Evolutionary conservation across 208 protist species (phyloP), one percentile per base, ranked within the genome.

Genomic region (Acanthamoeba lenticulata): DNA sequence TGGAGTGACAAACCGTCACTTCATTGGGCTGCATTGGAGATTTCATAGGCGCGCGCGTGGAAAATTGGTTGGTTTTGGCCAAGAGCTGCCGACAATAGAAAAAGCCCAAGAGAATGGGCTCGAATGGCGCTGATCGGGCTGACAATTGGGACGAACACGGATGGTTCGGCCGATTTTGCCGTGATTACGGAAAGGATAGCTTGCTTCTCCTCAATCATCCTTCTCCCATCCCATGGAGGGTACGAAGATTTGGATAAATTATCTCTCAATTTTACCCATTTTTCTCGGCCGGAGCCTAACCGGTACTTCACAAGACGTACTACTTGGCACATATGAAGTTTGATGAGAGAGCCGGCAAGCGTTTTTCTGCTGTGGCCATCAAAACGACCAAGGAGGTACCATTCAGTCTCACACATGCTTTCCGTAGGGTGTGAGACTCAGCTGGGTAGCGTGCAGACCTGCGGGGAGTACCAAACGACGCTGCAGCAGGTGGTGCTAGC

Each of bases 391-490:
- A 44, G 42, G 85, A 91, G 85, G 85, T 91, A 69, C 15, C n/a
- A n/a, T n/a, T n/a, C n/a, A n/a, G n/a, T n/a, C n/a, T n/a, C n/a
- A n/a, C n/a, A n/a, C n/a, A n/a, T n/a, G n/a, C n/a, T n/a, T n/a
- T n/a, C n/a, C n/a, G n/a, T n/a, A n/a, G n/a, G n/a, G n/a, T n/a
- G n/a, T n/a, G n/a, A n/a, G n/a, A n/a, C n/a, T n/a, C n/a, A n/a
- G n/a, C n/a, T n/a, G n/a, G n/a, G n/a, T n/a, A n/a, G n/a, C n/a
- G n/a, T n/a, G n/a, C 89, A 93, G 89, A 60, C 45, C 4, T 83
- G 62, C 2, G 89, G 89, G 2, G 89, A 93, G 89, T 93, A 81
- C 49, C 89, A 93, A 81, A 93, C 89, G 24, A 60, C 89, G 32
- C 89, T 93, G n/a, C 89, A 93, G 65, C 89, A 81, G 24, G 62